Conservation (phyloP, 148 eudicot genomes). For the Arbutus unedo region DNA sequence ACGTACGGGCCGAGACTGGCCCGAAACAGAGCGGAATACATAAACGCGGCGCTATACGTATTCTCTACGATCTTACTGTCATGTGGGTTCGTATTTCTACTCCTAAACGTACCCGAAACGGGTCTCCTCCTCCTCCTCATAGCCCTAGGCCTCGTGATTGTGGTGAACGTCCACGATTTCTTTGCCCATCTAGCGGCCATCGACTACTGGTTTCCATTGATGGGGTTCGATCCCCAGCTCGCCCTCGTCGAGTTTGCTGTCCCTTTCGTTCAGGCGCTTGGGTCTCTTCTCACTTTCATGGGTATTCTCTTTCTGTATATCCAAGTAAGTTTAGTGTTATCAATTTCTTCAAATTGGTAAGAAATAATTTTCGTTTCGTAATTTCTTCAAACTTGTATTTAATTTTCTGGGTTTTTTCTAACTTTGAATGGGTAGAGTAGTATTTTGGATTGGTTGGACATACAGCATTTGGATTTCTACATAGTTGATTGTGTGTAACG, state of each 20-base stretch:
- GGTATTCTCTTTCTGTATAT: slow-evolving; percentile 35
- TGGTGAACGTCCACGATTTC: slow-evolving; percentile 67
- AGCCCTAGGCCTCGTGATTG: slow-evolving; percentile 27
- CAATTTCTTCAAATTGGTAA: not conserved
- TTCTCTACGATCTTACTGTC: slow-evolving; percentile 51
- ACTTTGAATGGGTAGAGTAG: too few species aligned
- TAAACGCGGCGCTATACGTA: slow-evolving; percentile 72
- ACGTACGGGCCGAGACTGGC: slow-evolving; percentile 57
- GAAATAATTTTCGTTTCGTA: not conserved
- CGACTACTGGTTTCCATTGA: slow-evolving; percentile 47
- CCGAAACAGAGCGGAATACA: slow-evolving; percentile 58
- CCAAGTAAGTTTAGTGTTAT: slow-evolving; percentile 27
- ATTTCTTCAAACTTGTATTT: not conserved
- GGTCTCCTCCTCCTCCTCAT: slow-evolving; percentile 59
- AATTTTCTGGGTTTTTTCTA: not conserved
- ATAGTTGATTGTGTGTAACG: too few species aligned
- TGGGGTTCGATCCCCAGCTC: slow-evolving; percentile 60
- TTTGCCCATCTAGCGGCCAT: slow-evolving; percentile 68
- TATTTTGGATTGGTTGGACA: too few species aligned
- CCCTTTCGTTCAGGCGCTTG: slow-evolving; percentile 45
- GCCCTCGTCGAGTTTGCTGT: slow-evolving; percentile 72
- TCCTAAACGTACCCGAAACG: slow-evolving; percentile 50
- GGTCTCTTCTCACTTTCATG: slow-evolving; percentile 40
- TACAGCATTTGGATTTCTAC: too few species aligned
- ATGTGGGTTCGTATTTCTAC: slow-evolving; percentile 52